A percentile compares a stretch with the other conserved stretches of the same genome.
Conservation (phyloP, 371 early-diverging fungal genomes). For the Conidiobolus incongruus region DNA sequence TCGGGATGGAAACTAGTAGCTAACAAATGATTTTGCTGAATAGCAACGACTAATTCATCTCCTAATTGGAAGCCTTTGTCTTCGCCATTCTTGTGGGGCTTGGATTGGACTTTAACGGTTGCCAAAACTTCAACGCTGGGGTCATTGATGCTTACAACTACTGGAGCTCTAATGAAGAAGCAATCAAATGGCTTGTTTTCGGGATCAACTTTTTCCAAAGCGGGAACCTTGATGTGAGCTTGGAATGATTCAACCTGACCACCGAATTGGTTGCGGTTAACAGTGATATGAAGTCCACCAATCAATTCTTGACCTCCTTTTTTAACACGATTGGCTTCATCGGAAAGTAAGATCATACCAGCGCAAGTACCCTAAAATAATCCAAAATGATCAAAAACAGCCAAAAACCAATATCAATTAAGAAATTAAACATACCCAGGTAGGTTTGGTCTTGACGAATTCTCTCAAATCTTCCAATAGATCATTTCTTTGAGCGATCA, state of each 20-base stretch:
- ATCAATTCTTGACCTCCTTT: slow-evolving; percentile 66
- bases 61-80: background rate
- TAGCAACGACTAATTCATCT: slow-evolving; percentile 45
- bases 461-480: slow-evolving; percentile 47
- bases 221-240: slow-evolving; percentile 33
- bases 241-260: slow-evolving; percentile 75
- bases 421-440: slow-evolving; percentile 28
- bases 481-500: slow-evolving; percentile 65
- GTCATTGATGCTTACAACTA: slow-evolving; percentile 42
- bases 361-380: slow-evolving; percentile 70
- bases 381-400: background rate
- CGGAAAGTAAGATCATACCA: slow-evolving; percentile 78
- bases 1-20: slow-evolving; percentile 94
- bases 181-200: slow-evolving; percentile 30
- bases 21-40: slow-evolving; percentile 60
- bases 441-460: slow-evolving; percentile 50
- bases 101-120: slow-evolving; percentile 19
- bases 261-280: slow-evolving; percentile 85
- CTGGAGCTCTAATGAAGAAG: slow-evolving; percentile 89
- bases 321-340: slow-evolving; percentile 47
- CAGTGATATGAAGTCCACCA: slow-evolving; percentile 59
- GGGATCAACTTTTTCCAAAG: slow-evolving; percentile 15
- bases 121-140: slow-evolving; percentile 45
- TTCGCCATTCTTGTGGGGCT: slow-evolving; percentile 15
- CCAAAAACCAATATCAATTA: background rate